Evolutionary conservation across 2,329 filamentous ascomycete species (phyloP), one percentile per base, ranked within the genome.

Genomic region (Colletotrichum australisinense): DNA sequence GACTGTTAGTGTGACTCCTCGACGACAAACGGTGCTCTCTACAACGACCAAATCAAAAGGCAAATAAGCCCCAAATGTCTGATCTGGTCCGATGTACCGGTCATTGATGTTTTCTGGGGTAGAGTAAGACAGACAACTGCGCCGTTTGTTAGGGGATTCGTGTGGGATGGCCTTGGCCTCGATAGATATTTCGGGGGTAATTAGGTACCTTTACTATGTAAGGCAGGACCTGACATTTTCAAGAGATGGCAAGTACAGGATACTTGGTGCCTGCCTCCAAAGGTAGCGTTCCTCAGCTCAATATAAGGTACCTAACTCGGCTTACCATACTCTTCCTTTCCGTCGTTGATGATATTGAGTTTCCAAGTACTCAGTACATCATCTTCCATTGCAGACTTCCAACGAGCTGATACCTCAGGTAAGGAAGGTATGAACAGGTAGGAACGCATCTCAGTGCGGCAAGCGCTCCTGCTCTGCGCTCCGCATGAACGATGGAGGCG

Each of bases 1-100:
- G 67, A 73, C 70, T 73, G 32, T 30, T 49, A 30, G 42, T 73
- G 55, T 73, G 69, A 72, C 70, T 70, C 70, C 58, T 64, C 66
- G 42, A 65, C 59, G 32, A 56, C 67, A 65, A 65, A 64, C 55
- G 32, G 67, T 70, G 16, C 42, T n/a, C 19, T 49, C 42, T 19
- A 19, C 16, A 49, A 49, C 42, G 59, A 49, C 12, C 46, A 68
- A 38, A 38, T 49, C 28, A 16, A 16, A 28, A 28, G 28, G 52
- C 30, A 28, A 64, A 55, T 46, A 26, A n/a, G 30, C 19, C 26
- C 42, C 16, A 63, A 16, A 42, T 35, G 49, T 55, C 62, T 55
- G 62, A n/a, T n/a, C 30, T 64, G 30, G 30, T 53, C 28, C 14
- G 42, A 49, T 32, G 60, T 52, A 35, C 38, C 26, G 53, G 24